These are phyloP conservation scores for Phyllostachys edulis DNA, from an alignment of 176 grass and related monocot genomes.

Conservation along the genomic window DNA sequence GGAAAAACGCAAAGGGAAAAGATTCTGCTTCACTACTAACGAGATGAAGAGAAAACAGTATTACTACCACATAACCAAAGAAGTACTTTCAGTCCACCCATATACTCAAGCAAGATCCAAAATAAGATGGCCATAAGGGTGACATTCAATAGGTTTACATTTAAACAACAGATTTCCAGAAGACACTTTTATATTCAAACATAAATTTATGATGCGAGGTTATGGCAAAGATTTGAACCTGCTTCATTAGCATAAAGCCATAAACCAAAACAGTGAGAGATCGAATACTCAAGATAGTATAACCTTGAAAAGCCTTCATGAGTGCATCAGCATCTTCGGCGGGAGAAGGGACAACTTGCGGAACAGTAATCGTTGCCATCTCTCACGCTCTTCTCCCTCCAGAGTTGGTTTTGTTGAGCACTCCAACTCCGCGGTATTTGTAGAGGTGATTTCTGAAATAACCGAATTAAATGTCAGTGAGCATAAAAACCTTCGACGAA, in stretches of 20 bases:
- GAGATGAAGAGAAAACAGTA: not conserved
- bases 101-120: not conserved
- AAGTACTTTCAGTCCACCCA: not conserved
- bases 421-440: not conserved
- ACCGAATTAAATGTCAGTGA: not conserved
- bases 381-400: not conserved
- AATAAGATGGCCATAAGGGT: not conserved
- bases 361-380: slow-evolving; percentile 67
- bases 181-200: not conserved
- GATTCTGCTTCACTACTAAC: too few species aligned
- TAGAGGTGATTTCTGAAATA: not conserved
- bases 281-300: not conserved
- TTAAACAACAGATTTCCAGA: not conserved
- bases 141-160: not conserved
- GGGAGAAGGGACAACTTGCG: slow-evolving; percentile 56
- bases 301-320: slow-evolving; percentile 81
- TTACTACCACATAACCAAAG: not conserved
- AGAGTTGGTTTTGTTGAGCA: not conserved
- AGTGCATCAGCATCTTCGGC: slow-evolving; percentile 72
- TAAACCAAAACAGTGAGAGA: not conserved
- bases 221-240: not conserved
- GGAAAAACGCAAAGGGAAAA: not conserved
- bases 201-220: not conserved
- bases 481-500: not conserved
- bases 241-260: not conserved